A percentile compares a stretch with the other conserved stretches of the same genome.
phyloP scores from a whole-genome alignment of 2,329 filamentous ascomycete species.

The Phialocephala subalpina region DNA sequence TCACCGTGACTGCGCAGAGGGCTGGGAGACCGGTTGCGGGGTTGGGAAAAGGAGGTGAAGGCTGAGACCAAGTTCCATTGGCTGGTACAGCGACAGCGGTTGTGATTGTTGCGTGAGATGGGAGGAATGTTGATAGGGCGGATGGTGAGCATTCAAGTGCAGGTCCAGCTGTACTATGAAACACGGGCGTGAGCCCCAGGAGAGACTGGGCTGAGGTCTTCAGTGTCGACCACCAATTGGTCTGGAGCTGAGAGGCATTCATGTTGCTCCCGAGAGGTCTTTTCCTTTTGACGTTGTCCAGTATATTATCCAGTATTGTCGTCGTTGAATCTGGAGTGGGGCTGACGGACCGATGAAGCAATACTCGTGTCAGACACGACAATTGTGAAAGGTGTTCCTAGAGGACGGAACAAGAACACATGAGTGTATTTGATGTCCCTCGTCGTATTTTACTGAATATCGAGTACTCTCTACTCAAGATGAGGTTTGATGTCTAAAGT shows the following conservation, averaged over 20 bases:
- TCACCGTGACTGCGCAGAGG: conserved; percentile 48
- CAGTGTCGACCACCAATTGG: conserved; percentile 17
- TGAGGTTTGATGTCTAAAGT: background rate
- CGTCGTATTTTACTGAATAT: background rate
- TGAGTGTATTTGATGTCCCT: background rate
- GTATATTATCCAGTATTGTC: background rate
- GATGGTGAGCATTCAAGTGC: conserved; percentile 22
- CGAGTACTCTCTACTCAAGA: background rate
- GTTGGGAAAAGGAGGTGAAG: conserved; percentile 39
- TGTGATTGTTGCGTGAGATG: conserved; percentile 20
- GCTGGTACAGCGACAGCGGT: conserved; percentile 20
- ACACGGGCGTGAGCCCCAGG: conserved; percentile 6
- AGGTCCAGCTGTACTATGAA: conserved; percentile 1
- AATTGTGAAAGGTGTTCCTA: no score
- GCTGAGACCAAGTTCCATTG: conserved; percentile 24
- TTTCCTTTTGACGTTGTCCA: background rate
- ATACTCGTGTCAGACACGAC: background rate
- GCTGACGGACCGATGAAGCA: background rate
- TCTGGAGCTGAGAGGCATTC: background rate
- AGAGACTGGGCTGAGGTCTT: conserved; percentile 15
- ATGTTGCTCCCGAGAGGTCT: background rate
- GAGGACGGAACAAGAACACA: background rate
- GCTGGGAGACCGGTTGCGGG: conserved; percentile 48
- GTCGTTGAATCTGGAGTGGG: background rate
- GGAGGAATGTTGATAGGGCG: conserved; percentile 21